Percentiles rank a stretch among this genome's conserved stretches.
These are phyloP conservation scores for Galeopsis tetrahit DNA, from an alignment of 257 asterid species.

Conservation along the genomic window DNA sequence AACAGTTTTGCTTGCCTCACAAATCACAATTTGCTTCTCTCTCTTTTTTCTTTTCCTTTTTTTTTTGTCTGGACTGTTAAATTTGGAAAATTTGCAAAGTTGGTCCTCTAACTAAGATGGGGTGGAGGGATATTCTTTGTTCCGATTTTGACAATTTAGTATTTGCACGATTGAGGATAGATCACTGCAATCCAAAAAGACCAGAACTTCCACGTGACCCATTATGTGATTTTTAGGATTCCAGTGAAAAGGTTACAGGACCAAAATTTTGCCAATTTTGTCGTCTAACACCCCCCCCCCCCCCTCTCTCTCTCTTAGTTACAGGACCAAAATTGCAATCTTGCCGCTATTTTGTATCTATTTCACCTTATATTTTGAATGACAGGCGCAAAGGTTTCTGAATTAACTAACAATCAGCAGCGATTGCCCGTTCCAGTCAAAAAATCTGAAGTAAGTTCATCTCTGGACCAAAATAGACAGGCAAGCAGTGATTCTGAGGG, in stretches of 20 bases:
- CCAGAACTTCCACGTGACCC: neutral
- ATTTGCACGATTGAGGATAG: neutral
- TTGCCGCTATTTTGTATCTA: conserved; percentile 14
- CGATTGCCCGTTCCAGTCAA: conserved; percentile 40
- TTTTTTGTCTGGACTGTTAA: neutral
- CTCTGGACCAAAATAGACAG: conserved; percentile 35
- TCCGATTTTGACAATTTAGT: conserved; percentile 1
- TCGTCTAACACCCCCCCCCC: neutral
- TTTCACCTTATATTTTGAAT: conserved; percentile 16
- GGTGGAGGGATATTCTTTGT: neutral
- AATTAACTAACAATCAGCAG: conserved; percentile 39
- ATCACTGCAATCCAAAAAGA: neutral
- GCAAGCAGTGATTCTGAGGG: conserved; percentile 20
- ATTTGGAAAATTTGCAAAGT: neutral
- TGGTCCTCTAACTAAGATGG: neutral
- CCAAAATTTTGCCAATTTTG: neutral
- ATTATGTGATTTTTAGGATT: neutral
- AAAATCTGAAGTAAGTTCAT: conserved; percentile 43
- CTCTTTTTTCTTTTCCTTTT: neutral
- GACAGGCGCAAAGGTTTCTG: conserved; percentile 42
- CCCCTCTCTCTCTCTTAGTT: neutral
- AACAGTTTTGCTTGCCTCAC: conserved; percentile 13
- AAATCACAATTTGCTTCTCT: conserved; percentile 1
- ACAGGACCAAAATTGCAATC: neutral
- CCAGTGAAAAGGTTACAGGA: neutral